Evolutionary conservation across 169 alveolate species (phyloP), one percentile per base, ranked within the genome.

Genomic region (Cryptosporidium parvum): DNA sequence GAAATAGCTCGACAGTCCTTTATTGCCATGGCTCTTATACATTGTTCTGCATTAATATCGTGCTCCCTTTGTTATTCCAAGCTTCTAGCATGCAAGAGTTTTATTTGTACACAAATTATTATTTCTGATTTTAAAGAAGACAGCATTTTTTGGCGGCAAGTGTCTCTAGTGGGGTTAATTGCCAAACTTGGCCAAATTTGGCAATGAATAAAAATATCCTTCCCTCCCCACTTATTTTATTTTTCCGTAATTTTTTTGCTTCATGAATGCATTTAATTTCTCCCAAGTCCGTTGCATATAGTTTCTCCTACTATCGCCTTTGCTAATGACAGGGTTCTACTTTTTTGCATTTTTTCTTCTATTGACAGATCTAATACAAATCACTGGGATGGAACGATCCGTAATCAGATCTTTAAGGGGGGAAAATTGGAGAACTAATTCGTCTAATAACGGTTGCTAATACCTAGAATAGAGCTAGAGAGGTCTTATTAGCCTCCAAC

Each of bases 111-210:
- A 59, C 89, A 62, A 80, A 65, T 26, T 65, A 65, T 65, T 65
- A 33, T 65, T 52, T 53, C 37, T 37, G 86, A 33, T 73, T 73
- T 56, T 10, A 1, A 56, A 73, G 86, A 73, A 80, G 89, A 80
- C 89, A 80, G 89, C 80, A 58, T 48, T 23, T 44, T 62, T 80
- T 62, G 75, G 89, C 89, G 86, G 89, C 89, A 80, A 80, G 73
- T 23, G 89, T 80, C 89, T 80, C 89, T 62, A 59, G 89, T 80
- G 89, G 89, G 89, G 89, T 80, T 23, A 67, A 45, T 45, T 37
- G 62, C 59, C 75, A 62, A 58, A 33, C 61, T 56, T 31, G 70
- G 37, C 45, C n/a, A 16, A 31, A 65, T 65, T 65, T 65, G 72
- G 72, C 72, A 65, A 65, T 65, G 1, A 59, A 59, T 10, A 26